Percentiles rank a stretch among this genome's conserved stretches.
phyloP scores from a whole-genome alignment of 805 yeast genomes.

The Candida saitoana region DNA sequence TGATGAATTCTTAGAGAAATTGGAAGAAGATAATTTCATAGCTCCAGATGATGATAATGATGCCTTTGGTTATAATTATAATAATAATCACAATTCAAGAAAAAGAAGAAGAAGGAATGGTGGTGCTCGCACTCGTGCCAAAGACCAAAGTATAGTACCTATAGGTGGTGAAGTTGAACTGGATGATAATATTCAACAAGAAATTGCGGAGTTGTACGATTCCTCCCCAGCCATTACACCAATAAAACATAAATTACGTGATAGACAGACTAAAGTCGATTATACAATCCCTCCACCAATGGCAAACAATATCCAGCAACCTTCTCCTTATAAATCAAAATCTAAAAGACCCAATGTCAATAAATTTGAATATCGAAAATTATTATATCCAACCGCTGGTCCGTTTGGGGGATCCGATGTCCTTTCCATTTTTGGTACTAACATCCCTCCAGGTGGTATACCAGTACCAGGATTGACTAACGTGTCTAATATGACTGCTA shows the following conservation, averaged over 20 bases:
- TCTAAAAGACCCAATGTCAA: conserved; percentile 35
- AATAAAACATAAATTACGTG: conserved; percentile 39
- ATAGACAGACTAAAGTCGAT: conserved; percentile 58
- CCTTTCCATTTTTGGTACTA: conserved; percentile 71
- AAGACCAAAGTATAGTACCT: conserved; percentile 8
- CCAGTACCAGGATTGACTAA: conserved; percentile 34
- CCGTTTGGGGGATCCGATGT: conserved; percentile 98
- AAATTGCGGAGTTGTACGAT: conserved; percentile 60
- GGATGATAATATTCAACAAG: conserved; percentile 51
- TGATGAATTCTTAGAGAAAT: conserved; percentile 26
- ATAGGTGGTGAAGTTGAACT: conserved; percentile 16
- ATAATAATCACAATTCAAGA: background rate
- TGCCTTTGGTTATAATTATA: background rate
- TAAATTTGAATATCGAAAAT: conserved; percentile 51
- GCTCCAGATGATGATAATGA: conserved; percentile 29
- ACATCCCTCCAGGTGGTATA: conserved; percentile 49
- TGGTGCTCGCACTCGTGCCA: conserved; percentile 9
- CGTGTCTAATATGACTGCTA: conserved; percentile 23
- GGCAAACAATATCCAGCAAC: conserved; percentile 34
- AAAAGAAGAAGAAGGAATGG: conserved; percentile 14
- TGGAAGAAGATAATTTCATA: conserved; percentile 31
- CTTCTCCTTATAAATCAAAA: conserved; percentile 20
- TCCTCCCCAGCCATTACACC: conserved; percentile 48
- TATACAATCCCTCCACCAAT: conserved; percentile 84
- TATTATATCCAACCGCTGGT: conserved; percentile 90